Percentiles rank a stretch among this genome's conserved stretches.
Evolutionary conservation across 495 filamentous ascomycete species (phyloP).

Genomic region (Penicillium canariense): DNA sequence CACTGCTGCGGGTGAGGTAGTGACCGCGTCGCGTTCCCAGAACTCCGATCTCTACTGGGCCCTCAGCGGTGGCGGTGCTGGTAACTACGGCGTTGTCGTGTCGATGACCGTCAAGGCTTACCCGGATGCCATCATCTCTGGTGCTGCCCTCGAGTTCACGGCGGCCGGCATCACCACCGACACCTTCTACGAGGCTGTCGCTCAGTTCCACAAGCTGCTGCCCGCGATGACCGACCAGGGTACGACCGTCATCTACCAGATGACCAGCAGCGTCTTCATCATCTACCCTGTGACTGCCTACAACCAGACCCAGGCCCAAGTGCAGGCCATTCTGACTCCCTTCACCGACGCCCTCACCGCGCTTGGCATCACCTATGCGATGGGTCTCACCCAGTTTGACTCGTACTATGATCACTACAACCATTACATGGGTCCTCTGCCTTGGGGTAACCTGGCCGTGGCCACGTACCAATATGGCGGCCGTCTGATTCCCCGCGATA

Average conservation of each 20-base stretch:
- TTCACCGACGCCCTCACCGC: constrained; percentile 29
- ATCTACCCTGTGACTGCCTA: constrained; percentile 43
- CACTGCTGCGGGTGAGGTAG: constrained; percentile 49
- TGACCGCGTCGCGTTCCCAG: constrained; percentile 51
- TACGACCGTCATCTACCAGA: constrained; percentile 46
- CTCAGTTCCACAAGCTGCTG: constrained; percentile 43
- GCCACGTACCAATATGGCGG: constrained; percentile 54
- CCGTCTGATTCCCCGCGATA: constrained; percentile 53
- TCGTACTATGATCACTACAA: constrained; percentile 52
- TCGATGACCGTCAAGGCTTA: constrained; percentile 50
- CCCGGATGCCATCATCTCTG: constrained; percentile 35
- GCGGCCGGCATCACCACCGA: constrained; percentile 30
- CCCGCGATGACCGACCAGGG: constrained; percentile 52
- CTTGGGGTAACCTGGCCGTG: constrained; percentile 42
- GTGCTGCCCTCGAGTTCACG: constrained; percentile 32
- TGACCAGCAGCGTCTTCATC: constrained; percentile 44
- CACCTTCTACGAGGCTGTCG: constrained; percentile 43
- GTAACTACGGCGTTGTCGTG: constrained; percentile 61
- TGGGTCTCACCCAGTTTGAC: constrained; percentile 29
- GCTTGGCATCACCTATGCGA: constrained; percentile 28
- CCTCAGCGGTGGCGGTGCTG: constrained; percentile 62
- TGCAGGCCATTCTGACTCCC: constrained; percentile 30
- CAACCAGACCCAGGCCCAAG: constrained; percentile 29
- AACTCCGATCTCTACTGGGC: constrained; percentile 69
- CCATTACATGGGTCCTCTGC: constrained; percentile 37